Base-by-base conservation (phyloP, 805 yeast species). In the Saturnispora sekii region DNA sequence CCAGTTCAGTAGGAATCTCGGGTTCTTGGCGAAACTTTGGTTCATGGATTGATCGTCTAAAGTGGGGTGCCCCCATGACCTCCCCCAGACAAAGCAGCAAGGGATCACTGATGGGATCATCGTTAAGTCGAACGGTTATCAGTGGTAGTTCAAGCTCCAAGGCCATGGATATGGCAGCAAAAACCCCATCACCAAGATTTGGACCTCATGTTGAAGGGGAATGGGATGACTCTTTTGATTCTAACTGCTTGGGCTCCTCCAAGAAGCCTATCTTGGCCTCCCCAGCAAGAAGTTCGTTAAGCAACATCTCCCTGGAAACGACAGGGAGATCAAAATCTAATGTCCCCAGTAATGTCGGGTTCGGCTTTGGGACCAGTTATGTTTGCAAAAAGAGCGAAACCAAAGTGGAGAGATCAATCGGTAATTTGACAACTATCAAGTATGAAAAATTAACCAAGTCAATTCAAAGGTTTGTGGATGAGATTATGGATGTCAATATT, bases 11-110 rank as follows among this genome's bases (percentile, higher is more conserved):
- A 9, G 47, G 48, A 6, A 46, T 49, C 10, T 38, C 51, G 26
- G 54, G 56, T 18, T 58, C 67, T 28, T 57, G 64, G 65, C 49
- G 65, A 38, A 54, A 53, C 26, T 44, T 59, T 36, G 63, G 64
- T 2, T 60, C 63, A 1, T 54, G 60, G 29, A 50, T 60, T 39
- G 64, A 61, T 10, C 46, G 59, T 12, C 56, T 60, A 60, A 53
- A 57, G 37, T 43, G 46, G 46, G 14, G 15, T 14, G 12, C 34
- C 7, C 12, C 37, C 11, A 15, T 32, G 12, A 48, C 16, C n/a
- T 43, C 46, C 5, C 41, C 46, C 11, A 32, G 46, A 16, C 41
- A 38, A 28, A 37, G 38, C 12, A 38, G 41, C n/a, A 43, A 30
- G 41, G 28, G 45, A 3, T 38, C 46, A 7, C 28, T 49, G 12